Evolutionary conservation across 148 eudicot species (phyloP).

Genomic region (Silene uniflora): DNA sequence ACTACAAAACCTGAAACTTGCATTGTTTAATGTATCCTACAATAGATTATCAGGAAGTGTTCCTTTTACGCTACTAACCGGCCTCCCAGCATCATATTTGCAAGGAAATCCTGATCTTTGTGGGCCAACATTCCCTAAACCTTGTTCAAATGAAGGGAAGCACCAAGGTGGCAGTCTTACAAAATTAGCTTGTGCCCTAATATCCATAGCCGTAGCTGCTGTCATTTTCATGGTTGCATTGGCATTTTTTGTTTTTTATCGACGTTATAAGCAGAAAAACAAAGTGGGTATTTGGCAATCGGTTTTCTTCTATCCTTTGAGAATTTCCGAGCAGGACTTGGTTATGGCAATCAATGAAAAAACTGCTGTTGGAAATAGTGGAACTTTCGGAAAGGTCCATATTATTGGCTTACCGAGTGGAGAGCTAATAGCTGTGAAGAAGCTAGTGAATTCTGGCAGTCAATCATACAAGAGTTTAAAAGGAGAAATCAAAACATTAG

Average conservation of each 20-base stretch:
- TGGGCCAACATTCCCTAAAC: constrained; percentile 61
- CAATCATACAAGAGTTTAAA: constrained; percentile 59
- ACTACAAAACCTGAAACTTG: constrained; percentile 78
- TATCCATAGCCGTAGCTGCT: constrained; percentile 43
- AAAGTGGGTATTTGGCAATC: constrained; percentile 45
- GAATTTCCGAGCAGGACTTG: constrained; percentile 69
- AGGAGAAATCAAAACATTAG: constrained; percentile 71
- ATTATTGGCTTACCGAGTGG: constrained; percentile 73
- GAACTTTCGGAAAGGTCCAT: constrained; percentile 63
- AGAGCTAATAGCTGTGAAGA: constrained; percentile 73
- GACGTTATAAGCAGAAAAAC: constrained; percentile 37
- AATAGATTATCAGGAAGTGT: constrained; percentile 65
- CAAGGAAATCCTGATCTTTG: constrained; percentile 75
- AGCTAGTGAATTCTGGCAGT: constrained; percentile 40
- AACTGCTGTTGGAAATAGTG: constrained; percentile 39
- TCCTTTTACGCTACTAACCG: constrained; percentile 53
- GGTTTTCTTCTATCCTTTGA: constrained; percentile 79
- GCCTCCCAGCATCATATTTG: constrained; percentile 82
- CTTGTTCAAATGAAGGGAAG: constrained; percentile 41
- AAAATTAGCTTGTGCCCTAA: constrained; percentile 45
- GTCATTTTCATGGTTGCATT: constrained; percentile 31
- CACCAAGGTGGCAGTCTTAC: constrained; percentile 37
- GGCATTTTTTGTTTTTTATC: constrained; percentile 35
- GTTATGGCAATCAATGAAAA: constrained; percentile 66
- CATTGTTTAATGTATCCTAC: constrained; percentile 78